A percentile compares a stretch with the other conserved stretches of the same genome.
Conservation (phyloP, 139 green algal species). For the Limnomonas spitsbergensis region DNA sequence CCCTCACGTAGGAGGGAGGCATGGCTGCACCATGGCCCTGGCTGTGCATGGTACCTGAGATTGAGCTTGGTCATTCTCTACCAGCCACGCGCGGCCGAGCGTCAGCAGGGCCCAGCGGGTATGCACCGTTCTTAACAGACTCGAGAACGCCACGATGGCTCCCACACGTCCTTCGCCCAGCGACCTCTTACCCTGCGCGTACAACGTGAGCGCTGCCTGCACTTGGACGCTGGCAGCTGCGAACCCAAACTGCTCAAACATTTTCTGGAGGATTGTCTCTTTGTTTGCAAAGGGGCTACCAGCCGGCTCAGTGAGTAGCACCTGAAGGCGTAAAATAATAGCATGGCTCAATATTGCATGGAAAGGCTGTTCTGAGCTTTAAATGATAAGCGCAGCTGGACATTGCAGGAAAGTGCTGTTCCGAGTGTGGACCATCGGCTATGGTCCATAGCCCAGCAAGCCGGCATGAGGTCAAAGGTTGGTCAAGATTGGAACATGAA, state of each 20-base stretch:
- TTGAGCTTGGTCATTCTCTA: not conserved
- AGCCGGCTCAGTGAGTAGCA: slow-evolving; percentile 72
- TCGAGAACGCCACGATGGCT: not conserved
- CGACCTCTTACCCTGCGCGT: slow-evolving; percentile 61
- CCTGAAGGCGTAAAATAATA: slow-evolving; percentile 19
- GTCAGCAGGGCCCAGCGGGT: not conserved
- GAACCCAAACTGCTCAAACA: slow-evolving; percentile 77
- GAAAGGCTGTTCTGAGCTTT: too few relatives aligned
- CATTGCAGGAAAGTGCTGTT: too few relatives aligned
- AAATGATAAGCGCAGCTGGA: too few relatives aligned
- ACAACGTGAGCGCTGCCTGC: slow-evolving; percentile 83
- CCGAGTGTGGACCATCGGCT: too few relatives aligned
- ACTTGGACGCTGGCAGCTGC: slow-evolving; percentile 61
- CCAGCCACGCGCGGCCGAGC: not conserved
- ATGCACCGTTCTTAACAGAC: not conserved
- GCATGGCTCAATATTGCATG: too few relatives aligned
- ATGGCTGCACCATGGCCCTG: too few relatives aligned
- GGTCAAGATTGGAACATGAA: not conserved
- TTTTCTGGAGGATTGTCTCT: slow-evolving; percentile 58
- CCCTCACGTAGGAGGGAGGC: too few relatives aligned
- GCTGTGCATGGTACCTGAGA: not conserved
- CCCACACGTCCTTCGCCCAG: too few relatives aligned
- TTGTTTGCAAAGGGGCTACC: slow-evolving; percentile 59
- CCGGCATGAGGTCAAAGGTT: not conserved
- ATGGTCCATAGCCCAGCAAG: not conserved